Percentiles rank a stretch among this genome's conserved stretches.
phyloP scores from a whole-genome alignment of 306 rosid genomes.

The apple (Malus domestica) region DNA sequence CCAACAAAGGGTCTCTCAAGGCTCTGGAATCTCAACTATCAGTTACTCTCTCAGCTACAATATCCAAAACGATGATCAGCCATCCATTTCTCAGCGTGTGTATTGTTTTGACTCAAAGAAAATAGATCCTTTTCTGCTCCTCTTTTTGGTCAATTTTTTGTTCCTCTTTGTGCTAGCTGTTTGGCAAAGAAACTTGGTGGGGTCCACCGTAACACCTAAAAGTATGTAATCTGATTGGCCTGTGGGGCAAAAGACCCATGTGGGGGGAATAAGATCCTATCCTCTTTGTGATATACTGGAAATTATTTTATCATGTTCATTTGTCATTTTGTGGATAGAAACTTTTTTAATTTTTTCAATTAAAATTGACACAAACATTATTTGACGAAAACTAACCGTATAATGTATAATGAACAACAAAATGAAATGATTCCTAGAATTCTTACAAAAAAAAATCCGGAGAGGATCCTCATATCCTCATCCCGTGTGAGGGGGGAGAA shows the following conservation, averaged over 20 bases:
- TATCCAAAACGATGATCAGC: conserved; percentile 8
- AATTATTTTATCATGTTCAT: too few relatives aligned
- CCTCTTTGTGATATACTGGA: too few relatives aligned
- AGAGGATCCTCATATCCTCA: too few relatives aligned
- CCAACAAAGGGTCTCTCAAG: conserved; percentile 9
- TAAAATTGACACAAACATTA: too few relatives aligned
- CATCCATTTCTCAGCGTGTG: conserved; percentile 9
- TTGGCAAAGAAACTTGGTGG: conserved; percentile 49
- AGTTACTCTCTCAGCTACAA: conserved; percentile 19
- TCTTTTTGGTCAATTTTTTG: too few relatives aligned
- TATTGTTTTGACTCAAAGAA: conserved; percentile 28
- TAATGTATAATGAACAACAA: too few relatives aligned
- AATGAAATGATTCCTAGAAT: too few relatives aligned
- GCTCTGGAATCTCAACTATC: conserved; percentile 21
- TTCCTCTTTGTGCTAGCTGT: conserved; percentile 39
- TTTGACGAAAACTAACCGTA: too few relatives aligned
- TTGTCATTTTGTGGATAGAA: too few relatives aligned
- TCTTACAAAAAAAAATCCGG: too few relatives aligned
- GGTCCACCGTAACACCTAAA: conserved; percentile 29
- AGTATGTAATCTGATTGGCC: conserved; percentile 21
- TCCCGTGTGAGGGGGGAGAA: conserved; percentile 2
- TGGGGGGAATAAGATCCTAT: conserved; percentile 5
- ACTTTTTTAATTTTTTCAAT: too few relatives aligned
- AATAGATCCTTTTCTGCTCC: not conserved
- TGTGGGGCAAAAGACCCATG: conserved; percentile 42